These are phyloP conservation scores for Jatropha curcas DNA, from an alignment of 345 rosid genomes.

Conservation along the genomic window DNA sequence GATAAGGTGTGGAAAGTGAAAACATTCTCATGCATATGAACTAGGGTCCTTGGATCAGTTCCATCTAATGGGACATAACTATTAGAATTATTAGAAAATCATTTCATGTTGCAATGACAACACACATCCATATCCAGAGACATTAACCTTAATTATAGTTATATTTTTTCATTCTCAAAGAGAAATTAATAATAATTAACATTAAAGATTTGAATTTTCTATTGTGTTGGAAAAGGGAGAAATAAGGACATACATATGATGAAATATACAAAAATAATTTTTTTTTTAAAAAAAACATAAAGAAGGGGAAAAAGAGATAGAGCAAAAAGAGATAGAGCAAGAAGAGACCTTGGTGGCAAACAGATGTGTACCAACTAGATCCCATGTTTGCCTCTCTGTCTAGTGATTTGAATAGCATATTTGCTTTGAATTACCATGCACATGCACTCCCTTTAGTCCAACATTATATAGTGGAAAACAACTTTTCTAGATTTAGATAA, in stretches of 20 bases:
- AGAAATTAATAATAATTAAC: too few relatives aligned
- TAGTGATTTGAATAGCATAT: constrained; percentile 55
- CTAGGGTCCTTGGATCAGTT: neutral
- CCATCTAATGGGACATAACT: neutral
- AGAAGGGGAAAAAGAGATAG: neutral
- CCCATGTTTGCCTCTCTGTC: constrained; percentile 51
- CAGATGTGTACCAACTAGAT: constrained; percentile 47
- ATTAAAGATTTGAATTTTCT: neutral
- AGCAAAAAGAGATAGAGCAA: constrained; percentile 13
- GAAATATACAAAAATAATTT: neutral
- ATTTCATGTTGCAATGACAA: constrained; percentile 4
- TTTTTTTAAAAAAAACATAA: constrained; percentile 1
- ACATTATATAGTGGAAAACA: constrained; percentile 57
- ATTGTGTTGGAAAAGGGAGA: neutral
- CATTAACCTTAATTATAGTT: neutral
- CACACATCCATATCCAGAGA: neutral
- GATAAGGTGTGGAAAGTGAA: neutral
- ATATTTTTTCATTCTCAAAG: too few relatives aligned
- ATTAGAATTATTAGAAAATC: neutral
- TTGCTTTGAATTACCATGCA: constrained; percentile 29
- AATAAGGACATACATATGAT: neutral
- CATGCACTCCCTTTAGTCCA: constrained; percentile 44
- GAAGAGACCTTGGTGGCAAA: constrained; percentile 62
- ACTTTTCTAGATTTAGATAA: constrained; percentile 42
- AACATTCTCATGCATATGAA: neutral